Conservation (phyloP, 768 basidiomycete genomes). For the Amylocystis lapponica region DNA sequence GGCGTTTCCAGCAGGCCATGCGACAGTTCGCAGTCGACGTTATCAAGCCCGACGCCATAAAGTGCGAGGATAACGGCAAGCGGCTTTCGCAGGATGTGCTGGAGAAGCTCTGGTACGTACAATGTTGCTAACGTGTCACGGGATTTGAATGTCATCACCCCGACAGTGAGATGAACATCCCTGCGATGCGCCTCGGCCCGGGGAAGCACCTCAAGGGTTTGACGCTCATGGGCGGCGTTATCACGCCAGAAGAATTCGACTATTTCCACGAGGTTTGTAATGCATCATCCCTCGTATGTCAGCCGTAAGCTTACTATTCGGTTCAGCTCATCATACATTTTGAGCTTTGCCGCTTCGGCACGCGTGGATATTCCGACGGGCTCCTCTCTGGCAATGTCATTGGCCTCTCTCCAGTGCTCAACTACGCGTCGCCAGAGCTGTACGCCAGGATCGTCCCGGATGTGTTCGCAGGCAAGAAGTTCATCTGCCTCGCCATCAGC, state of each 20-base stretch:
- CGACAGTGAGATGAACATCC: slow-evolving; percentile 64
- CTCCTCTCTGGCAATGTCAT: slow-evolving; percentile 79
- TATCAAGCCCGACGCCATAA: slow-evolving; percentile 66
- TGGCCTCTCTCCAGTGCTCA: slow-evolving; percentile 84
- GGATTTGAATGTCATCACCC: neutral
- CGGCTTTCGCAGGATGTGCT: slow-evolving; percentile 79
- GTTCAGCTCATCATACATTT: slow-evolving; percentile 67
- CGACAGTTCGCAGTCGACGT: slow-evolving; percentile 75
- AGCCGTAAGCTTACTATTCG: neutral
- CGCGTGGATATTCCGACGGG: slow-evolving; percentile 85
- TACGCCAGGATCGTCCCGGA: slow-evolving; percentile 67
- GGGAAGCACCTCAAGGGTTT: slow-evolving; percentile 82
- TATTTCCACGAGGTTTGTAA: slow-evolving; percentile 87
- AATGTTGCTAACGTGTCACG: neutral
- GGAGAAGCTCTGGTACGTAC: slow-evolving; percentile 71
- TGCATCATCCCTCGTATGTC: neutral
- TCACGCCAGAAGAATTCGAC: slow-evolving; percentile 82
- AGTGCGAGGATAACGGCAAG: slow-evolving; percentile 85
- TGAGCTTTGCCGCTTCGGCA: slow-evolving; percentile 79
- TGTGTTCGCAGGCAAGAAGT: slow-evolving; percentile 73
- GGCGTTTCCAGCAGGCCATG: slow-evolving; percentile 67
- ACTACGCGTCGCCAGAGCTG: slow-evolving; percentile 77
- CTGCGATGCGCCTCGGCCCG: slow-evolving; percentile 88
- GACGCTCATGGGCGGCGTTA: slow-evolving; percentile 66
- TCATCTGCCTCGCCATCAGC: slow-evolving; percentile 83